Percentiles rank a stretch among this genome's conserved stretches.
Conservation (phyloP, 805 yeast species). For the Wickerhamiella lipophila region DNA sequence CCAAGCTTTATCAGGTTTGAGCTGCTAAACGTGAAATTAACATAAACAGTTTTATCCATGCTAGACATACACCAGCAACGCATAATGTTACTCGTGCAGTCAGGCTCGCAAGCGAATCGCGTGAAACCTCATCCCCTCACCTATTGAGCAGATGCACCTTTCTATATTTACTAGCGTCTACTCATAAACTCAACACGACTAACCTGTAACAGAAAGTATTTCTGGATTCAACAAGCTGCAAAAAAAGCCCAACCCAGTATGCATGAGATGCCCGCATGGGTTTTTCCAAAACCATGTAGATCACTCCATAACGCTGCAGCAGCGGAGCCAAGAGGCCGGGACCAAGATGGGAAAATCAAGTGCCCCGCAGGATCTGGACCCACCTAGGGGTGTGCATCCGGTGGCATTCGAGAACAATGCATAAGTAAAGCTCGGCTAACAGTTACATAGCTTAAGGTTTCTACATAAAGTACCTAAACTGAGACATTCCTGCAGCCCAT, state of each 20-base stretch:
- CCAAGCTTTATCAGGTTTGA: no score
- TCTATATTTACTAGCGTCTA: not conserved
- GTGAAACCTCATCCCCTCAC: not conserved
- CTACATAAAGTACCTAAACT: not conserved
- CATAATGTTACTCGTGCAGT: no score
- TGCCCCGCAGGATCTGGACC: no score
- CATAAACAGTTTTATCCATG: no score
- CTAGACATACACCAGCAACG: no score
- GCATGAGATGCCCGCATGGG: no score
- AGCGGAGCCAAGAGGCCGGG: no score
- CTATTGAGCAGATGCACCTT: not conserved
- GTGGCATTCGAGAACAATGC: not conserved
- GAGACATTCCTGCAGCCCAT: not conserved
- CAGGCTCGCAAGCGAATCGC: not conserved
- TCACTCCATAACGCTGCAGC: not conserved
- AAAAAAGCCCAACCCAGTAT: no score
- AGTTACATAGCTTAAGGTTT: slow-evolving; percentile 1
- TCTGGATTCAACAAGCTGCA: not conserved
- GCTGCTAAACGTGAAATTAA: no score
- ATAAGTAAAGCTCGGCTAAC: not conserved
- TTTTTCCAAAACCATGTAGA: not conserved
- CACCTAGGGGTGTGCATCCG: no score
- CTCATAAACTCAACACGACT: not conserved
- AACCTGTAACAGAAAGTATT: not conserved
- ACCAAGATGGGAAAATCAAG: no score